Conservation (phyloP, 805 yeast species). For the Wickerhamia fluorescens region DNA sequence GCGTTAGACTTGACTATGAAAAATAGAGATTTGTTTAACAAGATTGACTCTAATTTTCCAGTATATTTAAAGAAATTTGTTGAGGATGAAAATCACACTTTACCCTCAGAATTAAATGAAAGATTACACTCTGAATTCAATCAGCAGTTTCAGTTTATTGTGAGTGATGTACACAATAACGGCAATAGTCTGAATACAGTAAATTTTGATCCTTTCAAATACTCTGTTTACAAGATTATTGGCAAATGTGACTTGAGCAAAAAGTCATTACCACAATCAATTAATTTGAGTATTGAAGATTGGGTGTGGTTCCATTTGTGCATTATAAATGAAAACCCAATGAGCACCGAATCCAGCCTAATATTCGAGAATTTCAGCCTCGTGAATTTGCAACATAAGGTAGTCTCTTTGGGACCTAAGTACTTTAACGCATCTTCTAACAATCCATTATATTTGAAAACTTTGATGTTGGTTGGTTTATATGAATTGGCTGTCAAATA, state of each 20-base stretch:
- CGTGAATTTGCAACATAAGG: conserved; percentile 62
- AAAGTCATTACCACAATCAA: conserved; percentile 57
- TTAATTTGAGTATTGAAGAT: conserved; percentile 79
- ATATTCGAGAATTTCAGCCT: conserved; percentile 67
- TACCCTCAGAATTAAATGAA: conserved; percentile 63
- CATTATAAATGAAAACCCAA: conserved; percentile 53
- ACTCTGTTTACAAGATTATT: conserved; percentile 81
- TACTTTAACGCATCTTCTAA: conserved; percentile 60
- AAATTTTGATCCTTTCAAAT: conserved; percentile 76
- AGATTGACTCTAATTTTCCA: conserved; percentile 80
- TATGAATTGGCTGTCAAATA: conserved; percentile 75
- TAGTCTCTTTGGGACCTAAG: conserved; percentile 65
- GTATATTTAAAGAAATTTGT: conserved; percentile 64
- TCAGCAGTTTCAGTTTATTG: conserved; percentile 64
- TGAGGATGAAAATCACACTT: conserved; percentile 43
- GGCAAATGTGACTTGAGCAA: conserved; percentile 81
- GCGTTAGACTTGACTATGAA: conserved; percentile 63
- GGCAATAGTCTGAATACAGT: conserved; percentile 25
- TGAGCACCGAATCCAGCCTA: conserved; percentile 33
- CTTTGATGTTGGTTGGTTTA: conserved; percentile 67
- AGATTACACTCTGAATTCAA: conserved; percentile 74
- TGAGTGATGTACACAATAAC: conserved; percentile 30
- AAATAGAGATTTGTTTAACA: conserved; percentile 67
- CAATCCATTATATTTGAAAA: conserved; percentile 68
- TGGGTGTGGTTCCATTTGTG: conserved; percentile 94